Evolutionary conservation across 2,329 filamentous ascomycete species (phyloP).

Genomic region (Aspergillus fructus): DNA sequence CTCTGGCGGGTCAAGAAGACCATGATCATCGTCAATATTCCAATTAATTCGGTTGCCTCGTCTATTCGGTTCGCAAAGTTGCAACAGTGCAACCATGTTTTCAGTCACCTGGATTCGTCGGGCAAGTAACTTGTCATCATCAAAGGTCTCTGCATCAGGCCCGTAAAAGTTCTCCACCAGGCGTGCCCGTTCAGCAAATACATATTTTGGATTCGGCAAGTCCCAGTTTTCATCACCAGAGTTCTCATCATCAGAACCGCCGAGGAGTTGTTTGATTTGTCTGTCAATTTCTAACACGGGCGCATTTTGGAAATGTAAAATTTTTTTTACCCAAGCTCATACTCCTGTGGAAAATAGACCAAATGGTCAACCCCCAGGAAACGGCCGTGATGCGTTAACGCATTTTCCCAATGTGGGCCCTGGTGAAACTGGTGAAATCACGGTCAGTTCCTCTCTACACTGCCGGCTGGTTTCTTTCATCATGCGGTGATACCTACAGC

Average conservation of each 20-base stretch:
- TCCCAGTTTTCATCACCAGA: conserved; percentile 79
- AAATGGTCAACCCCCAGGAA: no score
- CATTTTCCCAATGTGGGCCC: no score
- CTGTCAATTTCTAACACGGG: no score
- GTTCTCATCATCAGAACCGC: conserved; percentile 64
- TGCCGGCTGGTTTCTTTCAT: no score
- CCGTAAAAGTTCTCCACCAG: conserved; percentile 29
- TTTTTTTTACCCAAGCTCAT: no score
- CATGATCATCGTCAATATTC: conserved; percentile 16
- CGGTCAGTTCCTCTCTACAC: no score
- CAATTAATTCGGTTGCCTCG: conserved; percentile 26
- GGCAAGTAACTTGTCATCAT: conserved; percentile 26
- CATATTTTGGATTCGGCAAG: conserved; percentile 21
- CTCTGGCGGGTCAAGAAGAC: conserved; percentile 14
- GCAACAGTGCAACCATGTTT: conserved; percentile 26
- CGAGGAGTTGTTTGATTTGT: no score
- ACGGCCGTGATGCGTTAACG: no score
- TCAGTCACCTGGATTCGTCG: conserved; percentile 28
- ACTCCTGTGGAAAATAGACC: no score
- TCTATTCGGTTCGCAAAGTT: conserved; percentile 24
- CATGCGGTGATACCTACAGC: no score
- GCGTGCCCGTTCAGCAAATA: conserved; percentile 24
- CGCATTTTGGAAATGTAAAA: no score
- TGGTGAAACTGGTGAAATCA: no score
- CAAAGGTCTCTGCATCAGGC: conserved; percentile 23